Percentiles rank a stretch among this genome's conserved stretches.
Conservation (phyloP, 257 asterid species). For the Nicotiana obtusifolia region DNA sequence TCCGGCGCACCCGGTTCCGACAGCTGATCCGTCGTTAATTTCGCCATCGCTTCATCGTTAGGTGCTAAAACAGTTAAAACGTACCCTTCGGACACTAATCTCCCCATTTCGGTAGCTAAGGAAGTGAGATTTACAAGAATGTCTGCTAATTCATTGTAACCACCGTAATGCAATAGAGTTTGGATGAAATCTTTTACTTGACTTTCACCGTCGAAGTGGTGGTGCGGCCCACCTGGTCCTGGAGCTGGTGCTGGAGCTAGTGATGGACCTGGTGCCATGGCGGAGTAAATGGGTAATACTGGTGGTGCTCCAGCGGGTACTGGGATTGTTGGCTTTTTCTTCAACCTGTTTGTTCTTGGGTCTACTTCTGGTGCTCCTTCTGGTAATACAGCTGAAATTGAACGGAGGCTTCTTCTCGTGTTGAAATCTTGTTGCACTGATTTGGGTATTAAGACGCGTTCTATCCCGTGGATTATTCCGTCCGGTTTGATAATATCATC, state of each 20-base stretch:
- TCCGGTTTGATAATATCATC: conserved; percentile 74
- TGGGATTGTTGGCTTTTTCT: conserved; percentile 39
- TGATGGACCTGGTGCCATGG: conserved; percentile 91
- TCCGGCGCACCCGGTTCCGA: conserved; percentile 96
- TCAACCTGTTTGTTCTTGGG: conserved; percentile 67
- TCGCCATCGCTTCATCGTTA: conserved; percentile 95
- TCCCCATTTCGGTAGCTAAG: conserved; percentile 86
- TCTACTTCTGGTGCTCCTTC: conserved; percentile 88
- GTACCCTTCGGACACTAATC: conserved; percentile 79
- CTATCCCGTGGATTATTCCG: conserved; percentile 95
- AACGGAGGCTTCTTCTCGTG: conserved; percentile 50
- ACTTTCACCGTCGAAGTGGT: conserved; percentile 86
- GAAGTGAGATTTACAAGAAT: conserved; percentile 81
- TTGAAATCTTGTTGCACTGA: conserved; percentile 85
- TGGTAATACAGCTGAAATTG: conserved; percentile 78
- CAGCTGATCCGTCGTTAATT: conserved; percentile 70
- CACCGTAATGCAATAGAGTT: conserved; percentile 84
- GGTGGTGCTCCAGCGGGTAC: conserved; percentile 71
- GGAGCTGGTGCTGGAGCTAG: conserved; percentile 97
- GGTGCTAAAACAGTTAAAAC: conserved; percentile 84
- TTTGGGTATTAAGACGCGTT: conserved; percentile 63
- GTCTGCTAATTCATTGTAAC: conserved; percentile 90
- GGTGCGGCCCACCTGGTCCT: conserved; percentile 89
- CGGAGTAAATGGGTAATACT: conserved; percentile 52
- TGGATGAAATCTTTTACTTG: conserved; percentile 94